Evolutionary conservation across 1,284 basidiomycete genomes (phyloP), one percentile per base, ranked within the genome.

Genomic region (Puccinia novopanici): DNA sequence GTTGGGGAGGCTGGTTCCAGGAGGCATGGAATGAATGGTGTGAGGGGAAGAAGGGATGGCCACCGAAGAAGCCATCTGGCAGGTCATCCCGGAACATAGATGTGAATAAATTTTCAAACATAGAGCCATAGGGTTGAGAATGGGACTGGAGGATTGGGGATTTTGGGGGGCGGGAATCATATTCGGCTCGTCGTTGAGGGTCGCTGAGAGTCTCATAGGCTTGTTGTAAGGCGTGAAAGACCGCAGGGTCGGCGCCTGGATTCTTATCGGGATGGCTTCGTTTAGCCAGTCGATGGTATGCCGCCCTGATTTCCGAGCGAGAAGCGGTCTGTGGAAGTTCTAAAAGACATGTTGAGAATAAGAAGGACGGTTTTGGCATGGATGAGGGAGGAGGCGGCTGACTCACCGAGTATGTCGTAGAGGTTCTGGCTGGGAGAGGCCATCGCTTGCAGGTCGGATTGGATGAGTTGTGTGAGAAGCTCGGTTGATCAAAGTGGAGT

Each of bases 141-240:
- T 34, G 40, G 4, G 75, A 65, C 17, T 12, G 27, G 17, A 40
- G 24, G 24, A 54, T 30, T 12, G 59, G 17, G 1, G 75, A 15
- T 57, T 52, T 24, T 27, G 6, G 3, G 5, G 70, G 24, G 22
- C 19, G 52, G 4, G 72, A 27, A 50, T 79, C 76, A 42, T 79
- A 71, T 10, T 48, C 54, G 24, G 48, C 67, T 15, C 76, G 50
- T 27, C 42, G 52, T 61, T 79, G 59, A 9, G 61, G 61, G 48
- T 79, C 76, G 15, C 54, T 79, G 10, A 79, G 63, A 10, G 67
- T 79, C 70, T 79, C 76, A 27, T 79, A 79, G 24, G 76, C 76
- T 24, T 70, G 54, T n/a, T 70, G 67, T 12, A 79, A 42, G 19
- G 52, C 67, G 2, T 71, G 76, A 37, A 79, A 79, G 12, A 45